These are phyloP conservation scores for Dactylellina drechsleri DNA, from an alignment of 2,329 filamentous ascomycete genomes.

Conservation along the genomic window DNA sequence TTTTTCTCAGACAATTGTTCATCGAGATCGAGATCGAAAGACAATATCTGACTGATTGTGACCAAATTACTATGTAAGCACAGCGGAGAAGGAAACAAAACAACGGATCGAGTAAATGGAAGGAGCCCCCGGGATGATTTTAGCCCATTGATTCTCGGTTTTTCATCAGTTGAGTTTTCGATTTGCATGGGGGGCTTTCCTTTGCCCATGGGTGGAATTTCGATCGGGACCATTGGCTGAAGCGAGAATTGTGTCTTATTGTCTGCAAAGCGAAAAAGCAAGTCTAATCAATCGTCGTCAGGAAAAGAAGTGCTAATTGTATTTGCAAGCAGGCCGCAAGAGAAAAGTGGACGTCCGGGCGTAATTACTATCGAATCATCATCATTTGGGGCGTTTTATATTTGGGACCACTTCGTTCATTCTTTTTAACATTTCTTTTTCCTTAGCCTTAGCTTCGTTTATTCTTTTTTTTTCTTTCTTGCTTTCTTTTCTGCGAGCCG, in stretches of 20 bases:
- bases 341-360: conserved; percentile 33
- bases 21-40: conserved; percentile 9
- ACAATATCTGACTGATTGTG: not conserved
- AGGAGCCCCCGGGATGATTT: conserved; percentile 26
- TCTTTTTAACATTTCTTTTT: conserved; percentile 19
- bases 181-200: conserved; percentile 34
- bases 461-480: conserved; percentile 11
- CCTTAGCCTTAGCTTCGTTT: conserved; percentile 1
- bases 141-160: conserved; percentile 36
- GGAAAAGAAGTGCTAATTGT: conserved; percentile 16
- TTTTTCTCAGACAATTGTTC: not conserved
- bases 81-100: conserved; percentile 30
- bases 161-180: conserved; percentile 19
- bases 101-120: conserved; percentile 45
- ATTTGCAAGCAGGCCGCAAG: conserved; percentile 3
- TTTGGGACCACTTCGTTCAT: conserved; percentile 31
- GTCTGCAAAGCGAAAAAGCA: conserved; percentile 16
- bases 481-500: conserved; percentile 10
- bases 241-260: conserved; percentile 41
- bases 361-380: conserved; percentile 15
- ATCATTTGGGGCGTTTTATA: conserved; percentile 47
- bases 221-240: conserved; percentile 53
- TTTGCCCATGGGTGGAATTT: conserved; percentile 37
- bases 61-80: conserved; percentile 24
- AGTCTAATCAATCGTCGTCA: conserved; percentile 2